phyloP scores from a whole-genome alignment of 2,329 filamentous ascomycete genomes.

The Ophiostoma perfectum region DNA sequence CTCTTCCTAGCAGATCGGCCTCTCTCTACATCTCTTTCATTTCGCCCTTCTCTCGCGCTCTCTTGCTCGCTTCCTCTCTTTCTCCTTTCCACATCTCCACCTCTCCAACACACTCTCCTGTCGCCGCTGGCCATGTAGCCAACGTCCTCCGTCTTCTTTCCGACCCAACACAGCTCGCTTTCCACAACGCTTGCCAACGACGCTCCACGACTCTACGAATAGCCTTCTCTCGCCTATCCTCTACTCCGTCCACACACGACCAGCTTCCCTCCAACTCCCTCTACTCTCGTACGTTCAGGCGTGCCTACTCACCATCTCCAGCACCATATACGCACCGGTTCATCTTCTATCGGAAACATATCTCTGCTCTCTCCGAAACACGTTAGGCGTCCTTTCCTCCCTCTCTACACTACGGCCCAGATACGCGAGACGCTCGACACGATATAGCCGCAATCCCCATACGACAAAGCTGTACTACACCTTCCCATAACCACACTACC shows the following conservation, averaged over 20 bases:
- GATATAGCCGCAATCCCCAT: background rate
- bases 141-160: background rate
- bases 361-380: background rate
- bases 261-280: background rate
- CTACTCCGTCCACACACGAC: background rate
- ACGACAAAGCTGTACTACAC: background rate
- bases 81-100: background rate
- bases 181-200: background rate
- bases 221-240: background rate
- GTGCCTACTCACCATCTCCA: background rate
- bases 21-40: background rate
- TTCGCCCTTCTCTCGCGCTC: background rate
- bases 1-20: background rate
- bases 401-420: background rate
- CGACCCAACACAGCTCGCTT: constrained; percentile 8
- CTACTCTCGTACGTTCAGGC: background rate
- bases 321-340: background rate
- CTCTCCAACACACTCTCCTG: no score
- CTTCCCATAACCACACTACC: background rate
- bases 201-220: background rate
- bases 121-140: constrained; percentile 2
- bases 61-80: background rate
- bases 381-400: background rate
- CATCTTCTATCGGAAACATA: background rate
- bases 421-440: background rate